Evolutionary conservation across 2,329 filamentous ascomycete genomes (phyloP).

Genomic region (Acrocalymma vagum): DNA sequence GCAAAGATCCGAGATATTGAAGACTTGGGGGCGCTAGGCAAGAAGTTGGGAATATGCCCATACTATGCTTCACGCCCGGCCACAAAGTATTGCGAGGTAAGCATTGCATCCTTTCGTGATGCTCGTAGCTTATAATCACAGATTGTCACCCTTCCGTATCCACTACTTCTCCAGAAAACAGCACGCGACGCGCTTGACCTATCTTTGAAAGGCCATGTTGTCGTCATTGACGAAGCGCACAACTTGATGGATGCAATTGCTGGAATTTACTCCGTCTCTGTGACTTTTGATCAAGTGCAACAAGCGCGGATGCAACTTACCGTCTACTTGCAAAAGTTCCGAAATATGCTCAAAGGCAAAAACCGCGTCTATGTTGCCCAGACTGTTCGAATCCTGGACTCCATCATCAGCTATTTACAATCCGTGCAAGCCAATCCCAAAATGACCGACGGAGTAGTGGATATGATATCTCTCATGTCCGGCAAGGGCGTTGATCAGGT

Average conservation of each 20-base stretch:
- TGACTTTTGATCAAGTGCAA: constrained; percentile 77
- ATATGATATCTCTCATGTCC: constrained; percentile 75
- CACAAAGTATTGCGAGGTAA: constrained; percentile 78
- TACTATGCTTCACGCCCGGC: constrained; percentile 94
- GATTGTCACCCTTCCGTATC: constrained; percentile 93
- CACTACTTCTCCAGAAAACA: constrained; percentile 83
- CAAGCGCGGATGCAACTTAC: constrained; percentile 78
- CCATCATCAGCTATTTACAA: constrained; percentile 75
- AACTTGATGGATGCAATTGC: constrained; percentile 97
- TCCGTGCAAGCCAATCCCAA: constrained; percentile 51
- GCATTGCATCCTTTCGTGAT: constrained; percentile 7
- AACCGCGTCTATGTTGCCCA: constrained; percentile 93
- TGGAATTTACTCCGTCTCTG: constrained; percentile 81
- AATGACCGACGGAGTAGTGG: constrained; percentile 71
- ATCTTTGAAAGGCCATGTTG: constrained; percentile 83
- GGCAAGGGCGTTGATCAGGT: constrained; percentile 94
- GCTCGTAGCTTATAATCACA: constrained; percentile 37
- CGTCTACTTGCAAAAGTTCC: constrained; percentile 85
- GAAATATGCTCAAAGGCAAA: constrained; percentile 86
- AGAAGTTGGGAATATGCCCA: constrained; percentile 82
- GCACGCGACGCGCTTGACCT: constrained; percentile 88
- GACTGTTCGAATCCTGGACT: constrained; percentile 82
- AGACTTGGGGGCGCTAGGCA: constrained; percentile 81
- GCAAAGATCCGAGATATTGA: constrained; percentile 93
- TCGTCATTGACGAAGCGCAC: constrained; percentile 98